Conservation (phyloP, 2,329 filamentous ascomycete species). For the Intubia oerlemansii region DNA sequence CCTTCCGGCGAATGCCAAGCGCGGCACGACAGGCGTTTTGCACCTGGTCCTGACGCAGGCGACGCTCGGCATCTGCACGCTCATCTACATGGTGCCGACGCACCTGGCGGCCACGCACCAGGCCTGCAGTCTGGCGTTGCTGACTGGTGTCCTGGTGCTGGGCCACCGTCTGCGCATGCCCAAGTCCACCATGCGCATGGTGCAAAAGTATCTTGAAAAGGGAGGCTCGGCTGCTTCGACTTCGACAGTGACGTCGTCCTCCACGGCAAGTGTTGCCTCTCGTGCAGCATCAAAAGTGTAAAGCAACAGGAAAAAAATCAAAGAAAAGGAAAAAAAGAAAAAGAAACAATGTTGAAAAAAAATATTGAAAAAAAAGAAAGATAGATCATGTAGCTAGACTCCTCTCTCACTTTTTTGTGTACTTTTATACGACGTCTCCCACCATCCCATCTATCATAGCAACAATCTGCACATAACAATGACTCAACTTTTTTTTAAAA, state of each 20-base stretch:
- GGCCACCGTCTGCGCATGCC: constrained; percentile 61
- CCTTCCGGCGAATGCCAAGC: constrained; percentile 41
- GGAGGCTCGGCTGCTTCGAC: too few relatives aligned
- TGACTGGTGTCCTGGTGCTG: constrained; percentile 64
- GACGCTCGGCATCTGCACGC: constrained; percentile 66
- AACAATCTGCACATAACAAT: too few relatives aligned
- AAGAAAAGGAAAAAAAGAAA: background rate
- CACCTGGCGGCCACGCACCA: constrained; percentile 81
- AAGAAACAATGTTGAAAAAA: background rate
- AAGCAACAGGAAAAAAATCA: background rate
- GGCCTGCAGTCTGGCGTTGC: constrained; percentile 65
- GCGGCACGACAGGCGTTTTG: constrained; percentile 57
- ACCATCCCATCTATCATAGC: too few relatives aligned
- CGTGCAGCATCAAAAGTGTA: constrained; percentile 3
- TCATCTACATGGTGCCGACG: constrained; percentile 85
- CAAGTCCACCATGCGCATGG: constrained; percentile 35
- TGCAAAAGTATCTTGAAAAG: constrained; percentile 25
- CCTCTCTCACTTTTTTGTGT: too few relatives aligned
- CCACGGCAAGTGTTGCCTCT: constrained; percentile 1
- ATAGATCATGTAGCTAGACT: too few relatives aligned
- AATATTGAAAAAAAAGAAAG: background rate
- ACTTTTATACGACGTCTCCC: too few relatives aligned
- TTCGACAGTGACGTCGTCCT: background rate
- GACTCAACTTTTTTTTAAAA: too few relatives aligned
- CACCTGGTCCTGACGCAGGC: constrained; percentile 71